Evolutionary conservation across 2,329 filamentous ascomycete species (phyloP).

Genomic region (Cordyceps militaris): DNA sequence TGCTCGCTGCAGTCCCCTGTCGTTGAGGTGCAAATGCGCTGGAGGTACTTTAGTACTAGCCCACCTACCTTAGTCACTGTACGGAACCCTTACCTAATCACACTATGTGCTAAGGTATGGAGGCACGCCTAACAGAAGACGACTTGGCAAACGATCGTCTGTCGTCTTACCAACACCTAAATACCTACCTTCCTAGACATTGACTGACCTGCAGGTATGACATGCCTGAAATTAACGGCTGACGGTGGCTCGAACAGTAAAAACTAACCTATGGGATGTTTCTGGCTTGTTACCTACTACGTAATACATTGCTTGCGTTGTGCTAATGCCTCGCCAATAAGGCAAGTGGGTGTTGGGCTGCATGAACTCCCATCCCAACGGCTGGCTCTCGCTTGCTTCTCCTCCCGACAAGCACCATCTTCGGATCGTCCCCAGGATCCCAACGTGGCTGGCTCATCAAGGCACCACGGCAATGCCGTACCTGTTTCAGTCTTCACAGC

Average conservation of each 20-base stretch:
- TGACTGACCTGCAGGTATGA: not conserved
- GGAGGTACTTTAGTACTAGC: too few species aligned
- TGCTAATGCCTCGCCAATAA: too few species aligned
- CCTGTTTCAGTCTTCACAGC: slow-evolving; percentile 3
- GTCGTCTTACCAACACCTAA: not conserved
- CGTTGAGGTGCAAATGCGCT: too few species aligned
- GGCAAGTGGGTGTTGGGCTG: not conserved
- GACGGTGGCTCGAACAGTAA: not conserved
- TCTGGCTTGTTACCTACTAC: not conserved
- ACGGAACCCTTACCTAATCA: too few species aligned
- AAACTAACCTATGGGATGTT: too few species aligned
- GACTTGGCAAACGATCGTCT: not conserved
- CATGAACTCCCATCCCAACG: not conserved
- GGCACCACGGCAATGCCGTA: not conserved
- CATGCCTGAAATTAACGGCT: not conserved
- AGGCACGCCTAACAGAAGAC: too few species aligned
- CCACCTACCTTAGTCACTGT: too few species aligned
- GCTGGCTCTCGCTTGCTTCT: slow-evolving; percentile 1
- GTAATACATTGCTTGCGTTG: too few species aligned
- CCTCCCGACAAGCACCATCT: not conserved
- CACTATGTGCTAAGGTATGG: too few species aligned
- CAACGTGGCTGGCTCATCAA: slow-evolving; percentile 7
- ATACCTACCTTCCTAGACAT: not conserved
- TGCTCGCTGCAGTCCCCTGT: not conserved
- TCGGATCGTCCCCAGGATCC: not conserved